A percentile compares a stretch with the other conserved stretches of the same genome.
Evolutionary conservation across 768 basidiomycete species (phyloP).

Genomic region (Russula sp.): DNA sequence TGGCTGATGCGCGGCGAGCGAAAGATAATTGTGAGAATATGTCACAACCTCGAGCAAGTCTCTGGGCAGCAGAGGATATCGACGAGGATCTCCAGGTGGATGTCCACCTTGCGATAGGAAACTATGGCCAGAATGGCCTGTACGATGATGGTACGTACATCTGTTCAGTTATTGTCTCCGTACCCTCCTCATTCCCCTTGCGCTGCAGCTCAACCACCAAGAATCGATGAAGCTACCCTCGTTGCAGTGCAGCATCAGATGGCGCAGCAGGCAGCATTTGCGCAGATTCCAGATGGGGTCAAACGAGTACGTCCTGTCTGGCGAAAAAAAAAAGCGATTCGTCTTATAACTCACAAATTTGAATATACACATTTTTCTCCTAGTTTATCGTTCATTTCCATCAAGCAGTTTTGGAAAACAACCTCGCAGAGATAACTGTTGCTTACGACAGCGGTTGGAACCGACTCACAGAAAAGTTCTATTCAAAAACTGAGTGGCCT

Average conservation of each 20-base stretch:
- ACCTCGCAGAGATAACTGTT: constrained; percentile 83
- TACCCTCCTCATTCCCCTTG: not conserved
- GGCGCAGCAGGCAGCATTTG: constrained; percentile 77
- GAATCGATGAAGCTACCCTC: constrained; percentile 67
- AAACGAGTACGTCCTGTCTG: constrained; percentile 60
- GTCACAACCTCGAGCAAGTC: constrained; percentile 62
- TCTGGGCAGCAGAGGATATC: constrained; percentile 81
- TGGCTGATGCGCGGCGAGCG: no score
- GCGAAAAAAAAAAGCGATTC: not conserved
- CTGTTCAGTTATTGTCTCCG: not conserved
- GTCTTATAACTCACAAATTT: no score
- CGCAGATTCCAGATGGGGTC: constrained; percentile 83
- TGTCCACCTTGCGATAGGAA: constrained; percentile 63
- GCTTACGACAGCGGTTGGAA: constrained; percentile 99
- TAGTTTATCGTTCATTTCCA: constrained; percentile 96
- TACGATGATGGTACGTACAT: constrained; percentile 60
- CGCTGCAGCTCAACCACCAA: constrained; percentile 50
- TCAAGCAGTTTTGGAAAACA: constrained; percentile 87
- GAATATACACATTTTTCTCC: constrained; percentile 5
- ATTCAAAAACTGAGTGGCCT: constrained; percentile 93
- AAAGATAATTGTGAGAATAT: constrained; percentile 34
- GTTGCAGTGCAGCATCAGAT: constrained; percentile 79
- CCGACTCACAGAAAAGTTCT: constrained; percentile 94
- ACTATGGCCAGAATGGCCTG: constrained; percentile 62
- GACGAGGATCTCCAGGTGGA: constrained; percentile 74